Conservation (phyloP, 768 basidiomycete genomes). For the Leccinum variicolor region DNA sequence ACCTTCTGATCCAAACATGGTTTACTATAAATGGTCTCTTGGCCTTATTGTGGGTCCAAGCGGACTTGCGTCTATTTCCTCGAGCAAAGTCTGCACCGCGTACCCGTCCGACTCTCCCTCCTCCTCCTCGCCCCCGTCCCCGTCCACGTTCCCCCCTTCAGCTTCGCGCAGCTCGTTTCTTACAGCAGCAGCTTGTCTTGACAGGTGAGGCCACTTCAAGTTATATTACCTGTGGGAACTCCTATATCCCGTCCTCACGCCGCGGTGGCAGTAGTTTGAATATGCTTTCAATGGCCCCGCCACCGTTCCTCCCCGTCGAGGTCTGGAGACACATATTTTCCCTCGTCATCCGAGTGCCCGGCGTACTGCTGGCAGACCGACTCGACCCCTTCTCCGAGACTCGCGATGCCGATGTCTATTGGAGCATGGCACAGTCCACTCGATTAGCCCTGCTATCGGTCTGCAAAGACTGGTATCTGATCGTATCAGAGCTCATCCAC, state of each 20-base stretch:
- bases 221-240: not conserved
- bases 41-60: constrained; percentile 16
- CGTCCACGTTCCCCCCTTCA: not conserved
- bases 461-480: constrained; percentile 35
- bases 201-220: not conserved
- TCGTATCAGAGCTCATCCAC: constrained; percentile 37
- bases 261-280: constrained; percentile 1
- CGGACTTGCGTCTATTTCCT: not conserved
- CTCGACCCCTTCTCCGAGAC: constrained; percentile 41
- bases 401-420: constrained; percentile 30
- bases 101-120: not conserved
- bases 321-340: constrained; percentile 41
- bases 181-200: not conserved
- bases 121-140: not conserved
- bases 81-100: not conserved
- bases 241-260: constrained; percentile 3
- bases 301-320: constrained; percentile 32
- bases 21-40: constrained; percentile 24
- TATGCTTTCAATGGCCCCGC: constrained; percentile 8
- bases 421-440: constrained; percentile 25
- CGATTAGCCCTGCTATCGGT: constrained; percentile 34
- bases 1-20: constrained; percentile 29
- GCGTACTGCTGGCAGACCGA: constrained; percentile 30
- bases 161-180: no score
- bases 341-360: constrained; percentile 33